Percentiles rank a stretch among this genome's conserved stretches.
phyloP scores from a whole-genome alignment of 805 yeast species.

The Nadsonia fulvescens region DNA sequence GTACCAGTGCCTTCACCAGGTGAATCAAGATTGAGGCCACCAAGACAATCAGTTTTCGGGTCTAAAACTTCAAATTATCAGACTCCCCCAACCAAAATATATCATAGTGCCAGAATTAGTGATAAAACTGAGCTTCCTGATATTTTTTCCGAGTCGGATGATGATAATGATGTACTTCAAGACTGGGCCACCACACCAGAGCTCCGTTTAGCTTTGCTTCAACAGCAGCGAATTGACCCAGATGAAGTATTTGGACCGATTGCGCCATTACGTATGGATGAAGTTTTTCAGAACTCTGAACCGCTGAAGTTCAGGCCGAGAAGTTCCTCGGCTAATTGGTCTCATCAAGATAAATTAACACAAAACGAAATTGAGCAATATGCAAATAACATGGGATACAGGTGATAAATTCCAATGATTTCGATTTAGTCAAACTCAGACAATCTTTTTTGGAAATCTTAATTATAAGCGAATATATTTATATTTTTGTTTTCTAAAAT shows the following conservation, averaged over 20 bases:
- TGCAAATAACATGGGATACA: constrained; percentile 28
- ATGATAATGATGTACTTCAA: constrained; percentile 30
- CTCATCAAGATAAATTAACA: constrained; percentile 27
- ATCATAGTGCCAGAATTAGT: background rate
- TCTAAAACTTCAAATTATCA: background rate
- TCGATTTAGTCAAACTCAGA: too few relatives aligned
- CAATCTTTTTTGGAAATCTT: too few relatives aligned
- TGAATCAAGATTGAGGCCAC: constrained; percentile 1
- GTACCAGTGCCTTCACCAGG: constrained; percentile 4
- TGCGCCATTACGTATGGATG: constrained; percentile 50
- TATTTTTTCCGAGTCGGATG: constrained; percentile 28
- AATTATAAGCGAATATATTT: constrained; percentile 9
- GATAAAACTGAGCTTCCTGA: constrained; percentile 12
- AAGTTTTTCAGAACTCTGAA: constrained; percentile 35
- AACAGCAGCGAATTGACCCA: constrained; percentile 41
- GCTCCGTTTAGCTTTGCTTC: constrained; percentile 27
- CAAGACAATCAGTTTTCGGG: too few relatives aligned
- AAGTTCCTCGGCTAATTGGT: constrained; percentile 36
- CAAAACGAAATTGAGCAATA: constrained; percentile 30
- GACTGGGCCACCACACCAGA: constrained; percentile 51
- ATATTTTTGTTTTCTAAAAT: too few relatives aligned
- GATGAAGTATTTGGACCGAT: constrained; percentile 57
- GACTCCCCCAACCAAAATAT: constrained; percentile 1
- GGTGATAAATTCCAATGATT: too few relatives aligned
- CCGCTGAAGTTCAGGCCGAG: constrained; percentile 33